Percentiles rank a stretch among this genome's conserved stretches.
Evolutionary conservation across 306 rosid genomes (phyloP).

Genomic region (Crotalaria pallida): DNA sequence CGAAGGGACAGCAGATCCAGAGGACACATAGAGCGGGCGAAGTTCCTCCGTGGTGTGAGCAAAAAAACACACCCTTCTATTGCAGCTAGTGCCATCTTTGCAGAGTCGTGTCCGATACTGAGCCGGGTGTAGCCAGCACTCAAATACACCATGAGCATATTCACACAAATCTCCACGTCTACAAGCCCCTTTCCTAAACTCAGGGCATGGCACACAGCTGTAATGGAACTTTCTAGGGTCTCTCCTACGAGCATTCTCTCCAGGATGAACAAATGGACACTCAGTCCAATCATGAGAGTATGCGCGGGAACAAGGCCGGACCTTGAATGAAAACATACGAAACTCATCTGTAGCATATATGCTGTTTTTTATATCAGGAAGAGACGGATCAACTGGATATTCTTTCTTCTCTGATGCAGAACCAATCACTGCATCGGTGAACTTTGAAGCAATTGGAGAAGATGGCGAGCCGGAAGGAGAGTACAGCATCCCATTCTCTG

Average conservation of each 20-base stretch:
- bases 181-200: constrained; percentile 76
- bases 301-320: constrained; percentile 83
- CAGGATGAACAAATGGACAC: constrained; percentile 91
- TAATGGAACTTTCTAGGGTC: constrained; percentile 85
- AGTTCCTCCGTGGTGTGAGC: constrained; percentile 72
- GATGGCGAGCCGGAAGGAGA: constrained; percentile 46
- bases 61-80: constrained; percentile 77
- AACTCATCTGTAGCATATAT: constrained; percentile 79
- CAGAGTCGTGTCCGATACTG: constrained; percentile 83
- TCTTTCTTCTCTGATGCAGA: constrained; percentile 61
- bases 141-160: constrained; percentile 91
- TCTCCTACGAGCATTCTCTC: constrained; percentile 90
- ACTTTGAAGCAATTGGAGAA: constrained; percentile 41
- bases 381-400: constrained; percentile 77
- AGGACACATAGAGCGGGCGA: constrained; percentile 63
- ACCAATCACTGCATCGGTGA: constrained; percentile 33
- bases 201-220: constrained; percentile 91
- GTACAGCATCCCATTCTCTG: constrained; percentile 41
- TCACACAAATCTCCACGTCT: constrained; percentile 88
- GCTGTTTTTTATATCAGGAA: constrained; percentile 82
- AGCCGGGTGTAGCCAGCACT: constrained; percentile 96
- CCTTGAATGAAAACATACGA: constrained; percentile 89
- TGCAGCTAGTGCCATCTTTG: constrained; percentile 75
- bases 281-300: constrained; percentile 96
- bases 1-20: constrained; percentile 81